Percentiles rank a stretch among this genome's conserved stretches.
phyloP scores from a whole-genome alignment of 1,284 basidiomycete genomes.

The Malassezia restricta region DNA sequence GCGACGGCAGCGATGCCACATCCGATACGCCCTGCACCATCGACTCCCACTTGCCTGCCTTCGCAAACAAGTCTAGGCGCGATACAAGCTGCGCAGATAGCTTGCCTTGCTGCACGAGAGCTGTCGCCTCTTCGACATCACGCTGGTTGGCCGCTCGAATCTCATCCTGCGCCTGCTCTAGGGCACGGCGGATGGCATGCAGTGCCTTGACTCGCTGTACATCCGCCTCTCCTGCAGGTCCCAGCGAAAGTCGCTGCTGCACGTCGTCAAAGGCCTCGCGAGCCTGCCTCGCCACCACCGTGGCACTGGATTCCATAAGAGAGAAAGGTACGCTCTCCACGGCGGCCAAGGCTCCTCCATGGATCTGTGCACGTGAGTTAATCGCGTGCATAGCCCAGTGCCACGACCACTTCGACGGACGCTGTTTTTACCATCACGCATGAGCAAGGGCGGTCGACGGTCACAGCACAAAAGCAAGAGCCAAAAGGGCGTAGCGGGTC shows the following conservation, averaged over 20 bases:
- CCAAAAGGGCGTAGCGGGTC: too few relatives aligned
- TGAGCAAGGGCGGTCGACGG: constrained; percentile 3
- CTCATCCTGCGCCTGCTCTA: constrained; percentile 21
- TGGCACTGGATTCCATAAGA: neutral
- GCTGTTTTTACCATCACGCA: neutral
- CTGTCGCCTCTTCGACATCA: constrained; percentile 52
- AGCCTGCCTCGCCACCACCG: constrained; percentile 11
- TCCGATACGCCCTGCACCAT: constrained; percentile 83
- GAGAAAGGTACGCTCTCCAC: neutral
- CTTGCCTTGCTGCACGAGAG: constrained; percentile 65
- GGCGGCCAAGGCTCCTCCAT: too few relatives aligned
- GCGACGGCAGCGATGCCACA: constrained; percentile 72
- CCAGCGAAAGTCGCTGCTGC: constrained; percentile 10
- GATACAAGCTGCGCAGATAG: constrained; percentile 71
- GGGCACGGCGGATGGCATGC: constrained; percentile 21
- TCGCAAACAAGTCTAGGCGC: constrained; percentile 67
- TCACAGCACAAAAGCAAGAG: neutral
- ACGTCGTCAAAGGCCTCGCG: constrained; percentile 12
- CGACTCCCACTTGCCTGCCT: constrained; percentile 76
- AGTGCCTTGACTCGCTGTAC: constrained; percentile 21
- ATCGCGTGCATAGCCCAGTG: too few relatives aligned
- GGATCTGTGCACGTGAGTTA: too few relatives aligned
- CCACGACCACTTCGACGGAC: too few relatives aligned
- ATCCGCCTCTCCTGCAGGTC: constrained; percentile 18
- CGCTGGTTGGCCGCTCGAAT: constrained; percentile 29